Percentiles rank a stretch among this genome's conserved stretches.
These are phyloP conservation scores for Paecilomyces niveus DNA, from an alignment of 2,329 filamentous ascomycete genomes.

Conservation along the genomic window DNA sequence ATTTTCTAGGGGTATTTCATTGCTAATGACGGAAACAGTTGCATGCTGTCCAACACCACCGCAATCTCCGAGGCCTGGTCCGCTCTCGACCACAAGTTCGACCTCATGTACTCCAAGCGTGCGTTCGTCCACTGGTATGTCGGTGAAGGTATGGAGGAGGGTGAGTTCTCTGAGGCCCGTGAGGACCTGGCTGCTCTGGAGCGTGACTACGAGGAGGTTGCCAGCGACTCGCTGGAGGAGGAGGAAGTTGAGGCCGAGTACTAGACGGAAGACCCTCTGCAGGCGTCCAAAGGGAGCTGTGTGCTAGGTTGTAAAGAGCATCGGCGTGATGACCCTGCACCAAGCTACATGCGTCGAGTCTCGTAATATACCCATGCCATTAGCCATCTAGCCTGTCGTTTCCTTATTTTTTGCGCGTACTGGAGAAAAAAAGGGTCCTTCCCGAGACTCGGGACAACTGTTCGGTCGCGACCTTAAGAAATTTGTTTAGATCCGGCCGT, in stretches of 20 bases:
- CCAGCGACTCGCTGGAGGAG: conserved; percentile 82
- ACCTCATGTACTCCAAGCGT: conserved; percentile 99
- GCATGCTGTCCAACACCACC: conserved; percentile 93
- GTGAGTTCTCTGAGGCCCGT: conserved; percentile 98
- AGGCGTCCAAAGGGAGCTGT: not conserved
- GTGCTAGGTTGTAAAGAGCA: not conserved
- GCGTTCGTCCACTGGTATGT: conserved; percentile 99
- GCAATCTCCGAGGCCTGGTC: conserved; percentile 98
- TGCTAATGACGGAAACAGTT: conserved; percentile 43
- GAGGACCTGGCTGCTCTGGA: conserved; percentile 97
- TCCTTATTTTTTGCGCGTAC: not conserved
- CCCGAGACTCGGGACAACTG: not conserved
- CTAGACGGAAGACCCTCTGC: conserved; percentile 44
- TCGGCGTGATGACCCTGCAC: not conserved
- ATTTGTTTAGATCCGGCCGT: not conserved
- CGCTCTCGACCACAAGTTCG: conserved; percentile 94
- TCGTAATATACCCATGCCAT: conserved; percentile 1
- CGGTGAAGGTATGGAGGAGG: conserved; percentile 99
- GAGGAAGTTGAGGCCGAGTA: conserved; percentile 87
- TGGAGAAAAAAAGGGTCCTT: not conserved
- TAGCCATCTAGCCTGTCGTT: not conserved
- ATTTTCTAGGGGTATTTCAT: not conserved
- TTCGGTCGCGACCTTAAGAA: not conserved
- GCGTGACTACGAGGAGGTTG: conserved; percentile 98
- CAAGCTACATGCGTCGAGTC: not conserved